Conservation (phyloP, 331 rosid species). For the Cydonia oblonga region DNA sequence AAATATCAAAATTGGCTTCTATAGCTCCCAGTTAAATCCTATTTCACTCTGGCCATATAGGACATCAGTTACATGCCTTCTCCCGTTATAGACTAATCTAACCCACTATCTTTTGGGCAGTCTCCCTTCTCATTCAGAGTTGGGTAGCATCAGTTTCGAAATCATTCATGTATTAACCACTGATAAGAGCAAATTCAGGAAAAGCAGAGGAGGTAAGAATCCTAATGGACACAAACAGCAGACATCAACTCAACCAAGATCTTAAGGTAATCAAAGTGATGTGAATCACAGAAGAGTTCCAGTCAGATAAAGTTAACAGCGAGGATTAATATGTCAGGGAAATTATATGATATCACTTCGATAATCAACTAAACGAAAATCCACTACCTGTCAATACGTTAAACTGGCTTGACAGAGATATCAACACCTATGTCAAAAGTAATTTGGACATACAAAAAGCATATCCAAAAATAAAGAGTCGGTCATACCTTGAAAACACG, state of each 20-base stretch:
- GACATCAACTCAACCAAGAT: not conserved
- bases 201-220: not conserved
- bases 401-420: not conserved
- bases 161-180: not conserved
- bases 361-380: not conserved
- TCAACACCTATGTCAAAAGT: not conserved
- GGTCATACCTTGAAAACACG: constrained; percentile 76
- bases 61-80: not conserved
- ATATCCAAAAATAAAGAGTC: not conserved
- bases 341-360: not conserved
- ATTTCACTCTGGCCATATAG: not conserved
- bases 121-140: not conserved
- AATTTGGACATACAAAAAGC: not conserved
- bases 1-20: not conserved
- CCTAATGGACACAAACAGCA: not conserved
- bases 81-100: not conserved
- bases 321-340: not conserved
- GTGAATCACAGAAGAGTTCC: not conserved
- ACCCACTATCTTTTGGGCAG: not conserved
- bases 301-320: not conserved
- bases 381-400: not conserved
- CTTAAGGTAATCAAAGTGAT: not conserved
- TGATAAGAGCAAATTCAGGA: not conserved
- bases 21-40: not conserved
- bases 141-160: not conserved